Percentiles rank a stretch among this genome's conserved stretches.
phyloP scores from a whole-genome alignment of 2,329 filamentous ascomycete genomes.

The Penicillium sp. region DNA sequence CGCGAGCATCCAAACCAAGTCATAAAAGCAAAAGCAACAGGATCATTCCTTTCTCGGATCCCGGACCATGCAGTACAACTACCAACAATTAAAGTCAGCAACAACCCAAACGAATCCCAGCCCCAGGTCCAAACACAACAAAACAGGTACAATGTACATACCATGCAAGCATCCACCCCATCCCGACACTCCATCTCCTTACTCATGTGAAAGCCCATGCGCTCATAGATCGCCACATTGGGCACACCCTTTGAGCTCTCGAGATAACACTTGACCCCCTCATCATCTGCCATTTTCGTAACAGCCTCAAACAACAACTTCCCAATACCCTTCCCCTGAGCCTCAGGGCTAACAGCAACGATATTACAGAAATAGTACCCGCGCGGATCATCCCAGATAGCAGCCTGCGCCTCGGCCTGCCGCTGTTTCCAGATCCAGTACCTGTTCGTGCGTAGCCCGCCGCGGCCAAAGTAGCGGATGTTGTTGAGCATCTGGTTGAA shows the following conservation, averaged over 20 bases:
- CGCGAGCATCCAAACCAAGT: neutral
- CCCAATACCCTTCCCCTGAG: constrained; percentile 67
- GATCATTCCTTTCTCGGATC: constrained; percentile 19
- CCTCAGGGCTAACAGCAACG: constrained; percentile 66
- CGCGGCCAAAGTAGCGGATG: constrained; percentile 61
- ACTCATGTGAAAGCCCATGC: constrained; percentile 65
- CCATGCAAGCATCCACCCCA: constrained; percentile 55
- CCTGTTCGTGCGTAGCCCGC: constrained; percentile 64
- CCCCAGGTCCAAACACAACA: neutral
- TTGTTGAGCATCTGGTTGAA: constrained; percentile 66
- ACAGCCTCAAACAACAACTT: constrained; percentile 64
- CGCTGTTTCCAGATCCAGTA: constrained; percentile 76
- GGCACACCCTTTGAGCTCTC: constrained; percentile 68
- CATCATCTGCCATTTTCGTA: constrained; percentile 62
- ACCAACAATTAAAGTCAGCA: constrained; percentile 1
- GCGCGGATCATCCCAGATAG: constrained; percentile 64
- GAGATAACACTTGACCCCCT: constrained; percentile 66
- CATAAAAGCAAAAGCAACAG: neutral
- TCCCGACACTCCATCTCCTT: constrained; percentile 69
- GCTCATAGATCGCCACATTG: constrained; percentile 70
- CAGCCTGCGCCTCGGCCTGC: constrained; percentile 62
- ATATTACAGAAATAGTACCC: constrained; percentile 80
- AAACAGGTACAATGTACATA: constrained; percentile 30
- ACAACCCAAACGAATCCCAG: neutral
- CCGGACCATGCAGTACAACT: constrained; percentile 33